Evolutionary conservation across 2,329 filamentous ascomycete genomes (phyloP).

Genomic region (Phialocephala sp.): DNA sequence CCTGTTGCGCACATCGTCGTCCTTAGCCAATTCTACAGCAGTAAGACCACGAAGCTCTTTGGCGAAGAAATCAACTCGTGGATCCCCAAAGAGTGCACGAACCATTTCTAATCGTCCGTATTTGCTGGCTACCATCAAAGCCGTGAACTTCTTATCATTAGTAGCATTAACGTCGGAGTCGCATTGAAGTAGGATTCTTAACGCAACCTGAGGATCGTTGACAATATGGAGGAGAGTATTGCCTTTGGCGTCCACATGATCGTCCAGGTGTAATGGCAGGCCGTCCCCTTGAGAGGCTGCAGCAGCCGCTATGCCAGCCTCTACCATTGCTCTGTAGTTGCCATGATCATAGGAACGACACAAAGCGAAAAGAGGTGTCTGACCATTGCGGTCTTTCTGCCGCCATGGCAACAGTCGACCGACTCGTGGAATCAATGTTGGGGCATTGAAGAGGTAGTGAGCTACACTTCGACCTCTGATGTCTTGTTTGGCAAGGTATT

Average conservation of each 20-base stretch:
- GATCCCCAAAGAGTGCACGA: conserved; percentile 82
- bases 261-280: conserved; percentile 83
- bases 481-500: conserved; percentile 80
- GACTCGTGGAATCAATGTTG: conserved; percentile 77
- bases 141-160: conserved; percentile 94
- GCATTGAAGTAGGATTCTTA: conserved; percentile 78
- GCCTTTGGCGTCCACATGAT: conserved; percentile 90
- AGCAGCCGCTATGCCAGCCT: conserved; percentile 77
- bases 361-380: conserved; percentile 95
- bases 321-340: conserved; percentile 87
- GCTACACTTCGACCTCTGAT: conserved; percentile 85
- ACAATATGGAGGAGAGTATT: conserved; percentile 97
- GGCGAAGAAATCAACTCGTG: conserved; percentile 82
- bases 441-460: conserved; percentile 96
- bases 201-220: conserved; percentile 79
- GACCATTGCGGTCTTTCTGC: conserved; percentile 92
- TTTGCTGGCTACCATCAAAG: conserved; percentile 98
- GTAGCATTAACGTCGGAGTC: conserved; percentile 96
- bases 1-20: conserved; percentile 94
- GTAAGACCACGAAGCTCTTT: conserved; percentile 88
- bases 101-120: conserved; percentile 96
- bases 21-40: conserved; percentile 94
- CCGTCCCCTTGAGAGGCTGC: conserved; percentile 77
- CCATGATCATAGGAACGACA: conserved; percentile 95
- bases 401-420: conserved; percentile 84